Evolutionary conservation across 148 eudicot species (phyloP), one percentile per base, ranked within the genome.

Genomic region (Fagopyrum homotropicum): DNA sequence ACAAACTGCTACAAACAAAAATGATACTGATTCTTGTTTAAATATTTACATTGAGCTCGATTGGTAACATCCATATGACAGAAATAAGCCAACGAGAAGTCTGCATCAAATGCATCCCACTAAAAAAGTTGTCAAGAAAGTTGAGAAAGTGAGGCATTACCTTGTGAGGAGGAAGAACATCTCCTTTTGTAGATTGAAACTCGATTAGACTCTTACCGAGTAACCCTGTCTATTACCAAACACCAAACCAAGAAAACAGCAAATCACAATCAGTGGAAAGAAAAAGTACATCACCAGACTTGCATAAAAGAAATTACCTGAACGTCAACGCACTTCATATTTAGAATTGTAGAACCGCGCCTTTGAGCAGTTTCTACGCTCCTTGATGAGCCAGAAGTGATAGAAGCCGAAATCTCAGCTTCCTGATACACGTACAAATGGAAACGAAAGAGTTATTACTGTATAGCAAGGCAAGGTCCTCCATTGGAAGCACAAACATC

Each of bases 91-190:
- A 19, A 57, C 30, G 0, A 57, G 35, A 57, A 57, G 29, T 19
- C 30, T 57, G 29, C 43, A 60, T 60, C 66, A 19, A 19, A 2
- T 35, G 40, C 40, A 35, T 57, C 30, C 2, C 30, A 57, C 4
- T 57, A 17, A 22, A 2, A 35, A 35, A 35, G 40, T 35, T 35
- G 40, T 17, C 30, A 60, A 8, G 19, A 12, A 60, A 22, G 10
- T 60, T 60, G 14, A 60, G 5, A 64, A 15, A 64, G 46, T 35
- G 70, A 64, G 46, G 35, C 77, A 80, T 79, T 74, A 94, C 97
- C 89, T 86, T 94, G 84, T 94, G 98, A 75, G 93, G 87, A 77
- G 98, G 98, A 68, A 94, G 91, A 72, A 94, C 93, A 77, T 94
- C 97, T 73, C 93, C 97, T 91, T 91, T 94, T 48, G 88, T 94